These are phyloP conservation scores for Anisodus acutangulus DNA, from an alignment of 257 asterid genomes.

Conservation along the genomic window DNA sequence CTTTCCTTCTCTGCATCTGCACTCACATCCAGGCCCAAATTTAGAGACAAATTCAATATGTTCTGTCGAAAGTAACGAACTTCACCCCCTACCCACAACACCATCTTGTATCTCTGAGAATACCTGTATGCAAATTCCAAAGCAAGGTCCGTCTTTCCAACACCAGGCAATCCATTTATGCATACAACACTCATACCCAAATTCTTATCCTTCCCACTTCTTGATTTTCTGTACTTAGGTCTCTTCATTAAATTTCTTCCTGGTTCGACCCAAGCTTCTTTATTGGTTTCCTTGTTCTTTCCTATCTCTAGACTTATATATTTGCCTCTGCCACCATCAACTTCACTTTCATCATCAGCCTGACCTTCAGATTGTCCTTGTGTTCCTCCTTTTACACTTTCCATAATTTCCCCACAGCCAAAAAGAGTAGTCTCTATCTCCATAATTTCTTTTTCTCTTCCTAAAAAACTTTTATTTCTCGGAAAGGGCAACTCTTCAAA, in stretches of 20 bases:
- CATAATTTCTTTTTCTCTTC: slow-evolving; percentile 70
- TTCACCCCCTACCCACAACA: slow-evolving; percentile 90
- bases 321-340: slow-evolving; percentile 45
- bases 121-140: slow-evolving; percentile 75
- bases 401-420: slow-evolving; percentile 39
- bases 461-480: slow-evolving; percentile 63
- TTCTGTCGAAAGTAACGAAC: slow-evolving; percentile 74
- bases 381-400: slow-evolving; percentile 45
- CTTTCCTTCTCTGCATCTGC: slow-evolving; percentile 89
- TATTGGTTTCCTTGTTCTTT: slow-evolving; percentile 58
- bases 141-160: slow-evolving; percentile 84
- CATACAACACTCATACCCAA: slow-evolving; percentile 64
- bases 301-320: slow-evolving; percentile 66
- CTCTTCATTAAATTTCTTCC: slow-evolving; percentile 59
- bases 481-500: slow-evolving; percentile 70
- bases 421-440: slow-evolving; percentile 75
- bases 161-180: slow-evolving; percentile 68
- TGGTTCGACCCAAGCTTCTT: slow-evolving; percentile 77
- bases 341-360: slow-evolving; percentile 64
- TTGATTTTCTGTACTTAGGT: slow-evolving; percentile 56
- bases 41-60: slow-evolving; percentile 58
- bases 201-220: slow-evolving; percentile 59
- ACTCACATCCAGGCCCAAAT: slow-evolving; percentile 75
- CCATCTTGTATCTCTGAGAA: slow-evolving; percentile 83
- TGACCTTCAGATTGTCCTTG: slow-evolving; percentile 55